Evolutionary conservation across 805 yeast species (phyloP), one percentile per base, ranked within the genome.

Genomic region (Ogataea salicorniae): DNA sequence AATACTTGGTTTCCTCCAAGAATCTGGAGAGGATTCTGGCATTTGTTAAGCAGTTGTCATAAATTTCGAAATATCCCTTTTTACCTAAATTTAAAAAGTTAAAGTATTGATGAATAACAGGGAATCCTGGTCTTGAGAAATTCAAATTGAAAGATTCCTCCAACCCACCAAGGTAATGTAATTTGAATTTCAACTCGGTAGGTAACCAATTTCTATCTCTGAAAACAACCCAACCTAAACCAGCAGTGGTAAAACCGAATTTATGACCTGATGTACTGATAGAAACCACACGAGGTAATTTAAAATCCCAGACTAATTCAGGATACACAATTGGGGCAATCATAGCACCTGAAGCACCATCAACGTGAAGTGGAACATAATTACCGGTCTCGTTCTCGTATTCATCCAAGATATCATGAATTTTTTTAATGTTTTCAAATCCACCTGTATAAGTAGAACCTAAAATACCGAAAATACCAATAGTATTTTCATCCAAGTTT

Each of bases 361-460:
- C 97, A 26, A 91, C 94, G 63, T 90, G 97, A 60, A 90, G 88
- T 41, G 94, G 89, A 49, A 90, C 73, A 58, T 76, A 76, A 49
- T 69, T 48, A 6, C 95, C 95, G 3, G 76, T 81, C 56, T 83
- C 82, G 50, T 69, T 67, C 63, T 91, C 83, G 55, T 79, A 75
- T 47, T 82, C 79, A 61, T 84, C 91, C 52, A 90, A 71, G n/a
- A 84, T 69, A n/a, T 75, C 63, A 43, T 79, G 64, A 40, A 88
- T 81, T 37, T 71, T 70, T 51, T 69, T 74, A 37, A 90, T 90
- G 46, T 85, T 79, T 64, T 90, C 97, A 68, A 87, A 89, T 42
- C 90, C 90, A 49, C 97, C 97, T 5, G 97, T 90, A 67, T 86
- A 90, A 13, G 97, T 90, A 8, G 96, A 86, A 1, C 97, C 97